Evolutionary conservation across 1,284 basidiomycete genomes (phyloP).

Genomic region (Sporisorium graminicola): DNA sequence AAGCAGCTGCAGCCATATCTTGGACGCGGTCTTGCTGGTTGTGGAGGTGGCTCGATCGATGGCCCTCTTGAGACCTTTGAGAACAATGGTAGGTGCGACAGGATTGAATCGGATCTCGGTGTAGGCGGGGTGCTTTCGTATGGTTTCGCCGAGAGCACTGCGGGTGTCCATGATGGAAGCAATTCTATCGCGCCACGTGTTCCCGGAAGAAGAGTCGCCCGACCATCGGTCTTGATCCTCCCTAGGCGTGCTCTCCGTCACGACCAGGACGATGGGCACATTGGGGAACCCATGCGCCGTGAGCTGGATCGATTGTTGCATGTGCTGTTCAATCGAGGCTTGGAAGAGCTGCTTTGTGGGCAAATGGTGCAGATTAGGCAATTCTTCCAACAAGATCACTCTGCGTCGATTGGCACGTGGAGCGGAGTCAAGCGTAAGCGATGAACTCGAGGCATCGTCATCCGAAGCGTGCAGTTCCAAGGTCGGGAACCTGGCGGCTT

Average conservation of each 20-base stretch:
- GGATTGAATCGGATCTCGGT: conserved; percentile 89
- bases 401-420: conserved; percentile 34
- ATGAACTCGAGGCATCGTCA: conserved; percentile 9
- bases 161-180: conserved; percentile 75
- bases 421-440: conserved; percentile 6
- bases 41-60: conserved; percentile 1
- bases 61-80: conserved; percentile 77
- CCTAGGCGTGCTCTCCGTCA: conserved; percentile 79
- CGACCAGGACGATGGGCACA: conserved; percentile 81
- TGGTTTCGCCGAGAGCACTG: conserved; percentile 76
- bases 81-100: conserved; percentile 86
- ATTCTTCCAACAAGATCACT: conserved; percentile 87
- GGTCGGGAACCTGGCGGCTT: conserved; percentile 46
- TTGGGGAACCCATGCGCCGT: conserved; percentile 20
- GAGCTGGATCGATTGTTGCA: conserved; percentile 23
- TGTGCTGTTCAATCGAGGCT: conserved; percentile 73
- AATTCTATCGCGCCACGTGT: conserved; percentile 70
- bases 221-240: conserved; percentile 73
- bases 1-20: conserved; percentile 18
- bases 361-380: conserved; percentile 81
- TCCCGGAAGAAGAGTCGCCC: conserved; percentile 71
- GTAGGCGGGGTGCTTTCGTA: conserved; percentile 78
- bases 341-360: conserved; percentile 83
- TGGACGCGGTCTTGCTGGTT: not conserved
- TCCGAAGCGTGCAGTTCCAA: conserved; percentile 28